Percentiles rank a stretch among this genome's conserved stretches.
phyloP scores from a whole-genome alignment of 768 basidiomycete species.

The Tubosaeta brunneosetosa region DNA sequence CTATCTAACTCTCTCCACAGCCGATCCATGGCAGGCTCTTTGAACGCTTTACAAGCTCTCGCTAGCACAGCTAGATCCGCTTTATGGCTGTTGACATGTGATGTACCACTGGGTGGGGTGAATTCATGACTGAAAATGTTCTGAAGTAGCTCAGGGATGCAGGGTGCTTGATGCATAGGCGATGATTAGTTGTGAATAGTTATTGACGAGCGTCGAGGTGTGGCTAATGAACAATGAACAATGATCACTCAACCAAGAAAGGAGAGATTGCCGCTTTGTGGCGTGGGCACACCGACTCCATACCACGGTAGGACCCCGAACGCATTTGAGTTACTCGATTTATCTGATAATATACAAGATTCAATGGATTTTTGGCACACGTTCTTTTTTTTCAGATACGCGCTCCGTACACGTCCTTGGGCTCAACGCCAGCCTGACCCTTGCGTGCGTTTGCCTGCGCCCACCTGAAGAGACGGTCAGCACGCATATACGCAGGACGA shows the following conservation, averaged over 20 bases:
- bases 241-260: too few species aligned
- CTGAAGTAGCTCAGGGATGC: background rate
- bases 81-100: background rate
- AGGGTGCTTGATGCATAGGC: background rate
- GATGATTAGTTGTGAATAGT: too few species aligned
- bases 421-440: conserved; percentile 72
- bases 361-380: background rate
- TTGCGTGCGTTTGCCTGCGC: conserved; percentile 82
- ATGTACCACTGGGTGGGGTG: too few species aligned
- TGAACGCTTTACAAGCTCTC: background rate
- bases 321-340: too few species aligned
- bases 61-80: background rate
- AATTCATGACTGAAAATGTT: background rate
- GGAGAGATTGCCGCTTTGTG: too few species aligned
- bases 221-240: too few species aligned
- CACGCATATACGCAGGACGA: background rate
- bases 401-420: conserved; percentile 76
- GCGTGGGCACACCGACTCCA: too few species aligned
- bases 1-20: background rate
- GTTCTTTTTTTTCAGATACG: conserved; percentile 40
- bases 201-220: too few species aligned
- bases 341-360: conserved; percentile 1
- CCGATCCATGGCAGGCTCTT: background rate
- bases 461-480: conserved; percentile 50
- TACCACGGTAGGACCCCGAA: too few species aligned